Percentiles rank a stretch among this genome's conserved stretches.
Evolutionary conservation across 345 rosid species (phyloP).

Genomic region (Rubroshorea leprosula): DNA sequence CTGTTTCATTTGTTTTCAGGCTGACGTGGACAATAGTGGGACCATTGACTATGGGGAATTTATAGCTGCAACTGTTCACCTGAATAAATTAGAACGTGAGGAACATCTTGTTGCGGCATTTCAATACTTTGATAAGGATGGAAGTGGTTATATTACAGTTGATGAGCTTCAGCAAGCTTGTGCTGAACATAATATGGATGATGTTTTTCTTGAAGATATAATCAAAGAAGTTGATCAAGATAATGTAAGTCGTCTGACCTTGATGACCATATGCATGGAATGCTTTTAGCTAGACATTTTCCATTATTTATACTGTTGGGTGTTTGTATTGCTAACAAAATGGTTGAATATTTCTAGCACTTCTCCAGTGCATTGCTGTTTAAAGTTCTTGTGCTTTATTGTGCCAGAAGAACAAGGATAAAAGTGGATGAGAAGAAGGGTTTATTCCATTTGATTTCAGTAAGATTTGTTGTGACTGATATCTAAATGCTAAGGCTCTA

Average conservation of each 20-base stretch:
- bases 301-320: too few relatives aligned
- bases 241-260: constrained; percentile 52
- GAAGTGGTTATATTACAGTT: constrained; percentile 89
- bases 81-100: constrained; percentile 91
- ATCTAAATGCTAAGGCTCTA: too few relatives aligned
- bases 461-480: too few relatives aligned
- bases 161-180: constrained; percentile 98
- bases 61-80: constrained; percentile 93
- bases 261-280: neutral
- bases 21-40: constrained; percentile 96
- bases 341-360: neutral
- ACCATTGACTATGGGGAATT: constrained; percentile 95
- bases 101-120: constrained; percentile 98
- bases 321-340: too few relatives aligned
- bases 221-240: constrained; percentile 95
- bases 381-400: too few relatives aligned
- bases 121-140: constrained; percentile 88
- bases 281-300: neutral
- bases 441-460: neutral
- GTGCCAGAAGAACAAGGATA: too few relatives aligned
- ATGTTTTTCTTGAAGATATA: constrained; percentile 82
- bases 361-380: constrained; percentile 6
- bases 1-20: constrained; percentile 39
- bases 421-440: neutral
- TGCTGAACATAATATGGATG: constrained; percentile 86